Base-by-base conservation (phyloP, 306 rosid species). In the Sicyos edulis region DNA sequence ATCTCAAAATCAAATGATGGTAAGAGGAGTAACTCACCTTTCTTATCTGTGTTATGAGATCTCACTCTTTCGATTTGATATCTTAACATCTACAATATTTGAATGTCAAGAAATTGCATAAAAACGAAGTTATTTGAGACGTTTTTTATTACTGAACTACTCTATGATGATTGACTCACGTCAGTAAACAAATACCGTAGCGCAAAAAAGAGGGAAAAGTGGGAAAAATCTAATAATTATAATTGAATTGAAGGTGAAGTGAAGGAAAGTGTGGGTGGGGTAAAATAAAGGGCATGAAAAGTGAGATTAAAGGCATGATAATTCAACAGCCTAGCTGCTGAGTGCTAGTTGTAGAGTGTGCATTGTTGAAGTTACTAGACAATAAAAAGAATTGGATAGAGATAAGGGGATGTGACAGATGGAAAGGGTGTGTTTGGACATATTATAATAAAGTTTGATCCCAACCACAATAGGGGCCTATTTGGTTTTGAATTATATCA, bases 361-460 rank as follows among this genome's bases (percentile, higher is more conserved):
- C 34, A 21, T 4, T 56, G 24, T 5, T 17, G 42, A 63, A 63
- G 52, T 63, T 63, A 19, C 9, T 5, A 44, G 71, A 13, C 71
- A 66, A 19, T 45, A 10, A 20, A 37, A 37, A 63, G 26, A 44
- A 34, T 13, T 66, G 13, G 54, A 44, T 44, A 12, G 71, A 19
- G 71, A 19, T 54, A 75, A 67, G 64, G 73, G 76, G 78, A 82
- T 74, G 73, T 81, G 74, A 85, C 85, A 81, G 86, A 76, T 85
- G 84, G 87, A 86, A 87, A 86, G 84, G 67, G 63, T 14, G n/a
- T 45, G 72, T 80, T 65, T 45, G 56, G 78, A 74, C 73, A 68
- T 59, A 42, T 76, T 68, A 70, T 74, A 51, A 55, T 19, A 32
- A 57, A 17, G 34, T 61, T 32, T 10, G 11, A 42, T 42, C 47